Evolutionary conservation across 2,329 filamentous ascomycete species (phyloP).

Genomic region (Camillea tinctor): DNA sequence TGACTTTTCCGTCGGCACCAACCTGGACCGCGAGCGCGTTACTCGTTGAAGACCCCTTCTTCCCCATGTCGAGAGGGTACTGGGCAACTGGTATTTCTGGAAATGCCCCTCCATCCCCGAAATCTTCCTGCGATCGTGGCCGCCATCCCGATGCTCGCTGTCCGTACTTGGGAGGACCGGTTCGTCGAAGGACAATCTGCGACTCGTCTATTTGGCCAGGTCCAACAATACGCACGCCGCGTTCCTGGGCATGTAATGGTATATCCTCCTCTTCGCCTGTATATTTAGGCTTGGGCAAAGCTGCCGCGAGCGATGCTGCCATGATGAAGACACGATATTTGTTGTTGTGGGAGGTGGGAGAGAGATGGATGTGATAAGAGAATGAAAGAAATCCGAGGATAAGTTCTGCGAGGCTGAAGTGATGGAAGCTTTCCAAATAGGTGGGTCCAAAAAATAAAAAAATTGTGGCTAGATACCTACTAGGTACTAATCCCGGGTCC

Average conservation of each 20-base stretch:
- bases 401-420: slow-evolving; percentile 20
- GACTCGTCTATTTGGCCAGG: slow-evolving; percentile 78
- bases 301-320: slow-evolving; percentile 71
- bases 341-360: slow-evolving; percentile 4
- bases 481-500: slow-evolving; percentile 7
- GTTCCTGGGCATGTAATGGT: slow-evolving; percentile 67
- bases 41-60: slow-evolving; percentile 68
- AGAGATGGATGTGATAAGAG: not conserved
- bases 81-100: slow-evolving; percentile 92
- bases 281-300: slow-evolving; percentile 87
- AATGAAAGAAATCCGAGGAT: slow-evolving; percentile 20
- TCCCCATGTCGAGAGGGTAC: slow-evolving; percentile 93
- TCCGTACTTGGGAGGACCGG: slow-evolving; percentile 84
- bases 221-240: slow-evolving; percentile 79
- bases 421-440: slow-evolving; percentile 15
- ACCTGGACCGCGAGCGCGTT: slow-evolving; percentile 94
- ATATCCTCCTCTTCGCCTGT: slow-evolving; percentile 85
- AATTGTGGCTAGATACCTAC: slow-evolving; percentile 8
- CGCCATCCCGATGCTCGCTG: slow-evolving; percentile 81
- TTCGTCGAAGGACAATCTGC: slow-evolving; percentile 77
- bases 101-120: slow-evolving; percentile 93
- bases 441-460: slow-evolving; percentile 1
- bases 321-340: slow-evolving; percentile 40
- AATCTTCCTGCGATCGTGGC: slow-evolving; percentile 84
- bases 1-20: slow-evolving; percentile 86